Evolutionary conservation across 2,329 filamentous ascomycete genomes (phyloP).

Genomic region (Fusarium sp.): DNA sequence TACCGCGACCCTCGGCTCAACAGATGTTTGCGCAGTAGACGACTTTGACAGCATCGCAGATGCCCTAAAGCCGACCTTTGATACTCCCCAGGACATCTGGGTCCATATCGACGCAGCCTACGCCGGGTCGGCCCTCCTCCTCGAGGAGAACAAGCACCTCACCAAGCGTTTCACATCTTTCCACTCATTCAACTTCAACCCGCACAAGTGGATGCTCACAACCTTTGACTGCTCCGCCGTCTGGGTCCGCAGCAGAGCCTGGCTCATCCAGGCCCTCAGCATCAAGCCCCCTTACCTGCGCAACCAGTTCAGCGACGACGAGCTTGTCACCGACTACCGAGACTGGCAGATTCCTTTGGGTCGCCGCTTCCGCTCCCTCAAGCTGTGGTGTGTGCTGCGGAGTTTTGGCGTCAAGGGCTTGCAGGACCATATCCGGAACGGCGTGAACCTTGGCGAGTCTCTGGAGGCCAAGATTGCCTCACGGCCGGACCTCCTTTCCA

Average conservation of each 20-base stretch:
- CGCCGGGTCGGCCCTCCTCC: constrained; percentile 87
- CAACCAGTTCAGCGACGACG: constrained; percentile 85
- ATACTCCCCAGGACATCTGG: constrained; percentile 75
- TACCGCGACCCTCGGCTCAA: constrained; percentile 88
- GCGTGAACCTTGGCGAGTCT: constrained; percentile 77
- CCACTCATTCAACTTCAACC: constrained; percentile 94
- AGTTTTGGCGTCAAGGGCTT: constrained; percentile 86
- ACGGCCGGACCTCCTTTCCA: constrained; percentile 79
- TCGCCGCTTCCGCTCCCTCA: constrained; percentile 87
- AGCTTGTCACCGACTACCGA: constrained; percentile 92
- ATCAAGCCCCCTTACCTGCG: constrained; percentile 86
- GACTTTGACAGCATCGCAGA: constrained; percentile 79
- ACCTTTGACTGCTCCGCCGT: constrained; percentile 91
- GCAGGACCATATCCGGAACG: constrained; percentile 79
- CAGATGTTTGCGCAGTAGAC: constrained; percentile 89
- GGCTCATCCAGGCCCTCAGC: constrained; percentile 85
- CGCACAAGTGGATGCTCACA: constrained; percentile 97
- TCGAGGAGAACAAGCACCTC: constrained; percentile 84
- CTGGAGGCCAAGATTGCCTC: constrained; percentile 75
- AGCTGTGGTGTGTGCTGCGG: constrained; percentile 95
- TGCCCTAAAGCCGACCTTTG: constrained; percentile 55
- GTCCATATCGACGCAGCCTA: constrained; percentile 96
- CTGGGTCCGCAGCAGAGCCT: constrained; percentile 81
- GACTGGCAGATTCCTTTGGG: constrained; percentile 98
- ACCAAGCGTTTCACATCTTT: constrained; percentile 75